Evolutionary conservation across 352 stramenopile species (phyloP).

Genomic region (Saprolegnia parasitica): DNA sequence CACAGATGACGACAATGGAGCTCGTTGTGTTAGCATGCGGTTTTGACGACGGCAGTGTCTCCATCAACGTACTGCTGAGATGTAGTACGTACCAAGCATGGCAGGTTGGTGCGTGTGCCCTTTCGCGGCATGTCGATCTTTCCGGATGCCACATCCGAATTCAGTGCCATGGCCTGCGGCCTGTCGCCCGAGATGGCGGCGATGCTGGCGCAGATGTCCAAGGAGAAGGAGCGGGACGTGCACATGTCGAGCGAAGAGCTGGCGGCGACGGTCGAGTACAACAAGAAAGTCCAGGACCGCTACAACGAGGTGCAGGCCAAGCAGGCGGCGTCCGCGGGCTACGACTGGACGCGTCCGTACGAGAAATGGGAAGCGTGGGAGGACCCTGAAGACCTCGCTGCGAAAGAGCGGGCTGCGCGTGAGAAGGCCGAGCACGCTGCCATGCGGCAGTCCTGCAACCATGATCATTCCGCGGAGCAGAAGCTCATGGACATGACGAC

Average conservation of each 20-base stretch:
- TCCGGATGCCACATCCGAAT: too few relatives aligned
- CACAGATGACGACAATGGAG: too few relatives aligned
- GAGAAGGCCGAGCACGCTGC: conserved; percentile 54
- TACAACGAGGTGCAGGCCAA: conserved; percentile 32
- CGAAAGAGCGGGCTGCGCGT: conserved; percentile 52
- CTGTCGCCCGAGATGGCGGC: conserved; percentile 57
- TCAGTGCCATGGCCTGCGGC: conserved; percentile 60
- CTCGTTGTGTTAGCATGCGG: too few relatives aligned
- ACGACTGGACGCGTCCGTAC: conserved; percentile 78
- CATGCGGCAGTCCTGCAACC: conserved; percentile 59
- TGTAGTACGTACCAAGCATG: too few relatives aligned
- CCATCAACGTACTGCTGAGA: too few relatives aligned
- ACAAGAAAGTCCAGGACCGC: conserved; percentile 41
- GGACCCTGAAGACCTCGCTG: conserved; percentile 70
- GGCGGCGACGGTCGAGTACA: conserved; percentile 36
- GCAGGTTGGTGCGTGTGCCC: too few relatives aligned
- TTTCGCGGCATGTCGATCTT: too few relatives aligned
- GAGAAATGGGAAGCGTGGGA: conserved; percentile 76
- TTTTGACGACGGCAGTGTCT: too few relatives aligned
- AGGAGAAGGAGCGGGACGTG: conserved; percentile 47
- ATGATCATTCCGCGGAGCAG: conserved; percentile 85
- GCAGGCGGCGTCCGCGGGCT: conserved; percentile 16
- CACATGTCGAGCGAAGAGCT: conserved; percentile 38
- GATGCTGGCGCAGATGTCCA: conserved; percentile 61
- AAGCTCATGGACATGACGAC: conserved; percentile 85